Percentiles rank a stretch among this genome's conserved stretches.
Conservation (phyloP, 1,139 yeast genomes). For the Geotrichum citri-aurantii region DNA sequence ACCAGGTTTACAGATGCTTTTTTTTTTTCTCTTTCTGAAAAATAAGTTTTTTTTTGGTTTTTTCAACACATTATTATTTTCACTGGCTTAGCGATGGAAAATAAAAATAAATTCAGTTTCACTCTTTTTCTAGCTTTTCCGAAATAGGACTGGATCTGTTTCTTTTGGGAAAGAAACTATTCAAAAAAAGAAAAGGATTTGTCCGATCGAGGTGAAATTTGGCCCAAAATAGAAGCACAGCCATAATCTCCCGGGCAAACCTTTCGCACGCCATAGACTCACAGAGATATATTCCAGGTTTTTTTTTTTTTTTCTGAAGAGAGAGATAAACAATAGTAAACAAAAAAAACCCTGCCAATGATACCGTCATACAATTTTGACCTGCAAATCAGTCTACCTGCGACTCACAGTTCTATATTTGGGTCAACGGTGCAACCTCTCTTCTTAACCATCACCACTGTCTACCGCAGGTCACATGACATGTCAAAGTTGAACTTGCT, state of each 20-base stretch:
- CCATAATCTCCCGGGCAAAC: not conserved
- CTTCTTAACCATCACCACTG: not conserved
- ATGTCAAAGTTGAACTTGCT: not conserved
- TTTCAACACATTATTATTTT: no score
- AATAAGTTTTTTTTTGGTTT: no score
- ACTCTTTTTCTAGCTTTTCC: not conserved
- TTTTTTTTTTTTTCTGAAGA: no score
- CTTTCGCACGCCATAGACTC: not conserved
- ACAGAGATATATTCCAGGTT: not conserved
- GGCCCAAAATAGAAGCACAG: not conserved
- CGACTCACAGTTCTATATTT: not conserved
- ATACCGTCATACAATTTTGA: not conserved
- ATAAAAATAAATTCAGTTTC: not conserved
- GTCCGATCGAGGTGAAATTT: not conserved
- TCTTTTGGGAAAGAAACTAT: not conserved
- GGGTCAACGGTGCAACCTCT: not conserved
- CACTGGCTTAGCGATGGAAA: not conserved
- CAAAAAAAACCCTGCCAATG: not conserved
- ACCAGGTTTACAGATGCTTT: not conserved
- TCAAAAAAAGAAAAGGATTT: not conserved
- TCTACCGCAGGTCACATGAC: not conserved
- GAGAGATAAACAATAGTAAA: not conserved
- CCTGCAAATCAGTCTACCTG: not conserved
- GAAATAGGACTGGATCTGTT: not conserved
- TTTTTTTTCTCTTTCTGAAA: no score